These are phyloP conservation scores for Colletotrichum truncatum DNA, from an alignment of 2,329 filamentous ascomycete species.

Conservation along the genomic window DNA sequence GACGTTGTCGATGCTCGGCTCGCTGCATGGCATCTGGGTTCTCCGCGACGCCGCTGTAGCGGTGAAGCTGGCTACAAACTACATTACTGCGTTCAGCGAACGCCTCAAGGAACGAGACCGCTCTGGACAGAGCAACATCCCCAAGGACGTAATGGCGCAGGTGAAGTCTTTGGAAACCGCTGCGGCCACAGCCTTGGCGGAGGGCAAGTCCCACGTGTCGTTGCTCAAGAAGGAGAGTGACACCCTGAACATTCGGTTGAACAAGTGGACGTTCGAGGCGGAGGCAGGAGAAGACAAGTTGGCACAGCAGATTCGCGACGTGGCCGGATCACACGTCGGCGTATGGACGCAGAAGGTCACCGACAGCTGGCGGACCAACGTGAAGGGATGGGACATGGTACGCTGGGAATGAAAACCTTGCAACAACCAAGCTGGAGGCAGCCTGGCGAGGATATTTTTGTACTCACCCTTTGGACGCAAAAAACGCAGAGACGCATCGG, in stretches of 20 bases:
- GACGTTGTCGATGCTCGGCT: conserved; percentile 39
- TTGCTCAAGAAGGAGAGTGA: conserved; percentile 41
- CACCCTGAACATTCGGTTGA: conserved; percentile 37
- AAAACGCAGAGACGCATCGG: not conserved
- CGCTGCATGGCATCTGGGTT: conserved; percentile 46
- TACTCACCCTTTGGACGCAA: no score
- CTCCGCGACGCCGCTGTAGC: conserved; percentile 49
- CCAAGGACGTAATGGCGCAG: conserved; percentile 45
- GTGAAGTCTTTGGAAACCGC: conserved; percentile 43
- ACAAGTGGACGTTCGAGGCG: conserved; percentile 37
- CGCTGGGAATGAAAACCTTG: conserved; percentile 32
- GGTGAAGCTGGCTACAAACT: conserved; percentile 40
- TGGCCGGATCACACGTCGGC: conserved; percentile 5
- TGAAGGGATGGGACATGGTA: conserved; percentile 37
- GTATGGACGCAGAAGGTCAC: conserved; percentile 33
- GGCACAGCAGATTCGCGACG: conserved; percentile 16
- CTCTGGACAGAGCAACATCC: conserved; percentile 47
- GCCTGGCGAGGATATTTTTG: no score
- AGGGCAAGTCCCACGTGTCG: conserved; percentile 41
- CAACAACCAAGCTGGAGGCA: no score
- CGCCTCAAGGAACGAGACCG: conserved; percentile 49
- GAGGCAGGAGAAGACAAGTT: conserved; percentile 18
- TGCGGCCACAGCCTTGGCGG: conserved; percentile 41
- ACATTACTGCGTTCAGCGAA: conserved; percentile 47
- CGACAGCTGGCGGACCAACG: conserved; percentile 35